A percentile compares a stretch with the other conserved stretches of the same genome.
Conservation (phyloP, 495 filamentous ascomycete genomes). For the Aspergillus sclerotioniger region DNA sequence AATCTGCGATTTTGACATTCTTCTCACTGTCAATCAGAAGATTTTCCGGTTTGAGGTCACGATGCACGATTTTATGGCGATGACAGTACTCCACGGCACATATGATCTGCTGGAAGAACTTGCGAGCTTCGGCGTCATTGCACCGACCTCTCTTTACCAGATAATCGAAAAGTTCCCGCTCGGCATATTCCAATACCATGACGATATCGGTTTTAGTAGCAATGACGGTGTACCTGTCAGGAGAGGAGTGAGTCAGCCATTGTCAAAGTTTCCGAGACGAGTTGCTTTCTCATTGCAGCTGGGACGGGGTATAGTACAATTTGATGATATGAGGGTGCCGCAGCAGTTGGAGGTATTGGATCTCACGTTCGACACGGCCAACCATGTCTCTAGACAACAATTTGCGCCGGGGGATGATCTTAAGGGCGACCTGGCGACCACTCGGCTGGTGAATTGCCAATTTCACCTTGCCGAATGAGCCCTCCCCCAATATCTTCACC, state of each 20-base stretch:
- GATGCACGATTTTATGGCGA: conserved; percentile 96
- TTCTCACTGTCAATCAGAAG: conserved; percentile 87
- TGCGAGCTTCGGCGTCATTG: conserved; percentile 81
- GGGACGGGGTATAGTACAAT: conserved; percentile 57
- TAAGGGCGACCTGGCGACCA: conserved; percentile 90
- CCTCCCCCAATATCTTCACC: conserved; percentile 88
- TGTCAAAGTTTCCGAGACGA: conserved; percentile 5
- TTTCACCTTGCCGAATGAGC: conserved; percentile 98
- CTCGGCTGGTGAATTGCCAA: conserved; percentile 87
- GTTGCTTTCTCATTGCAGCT: background rate
- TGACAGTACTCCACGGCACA: conserved; percentile 99
- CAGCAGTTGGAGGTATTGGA: conserved; percentile 93
- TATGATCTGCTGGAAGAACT: conserved; percentile 99
- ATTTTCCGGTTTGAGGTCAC: conserved; percentile 97
- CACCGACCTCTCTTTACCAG: conserved; percentile 89
- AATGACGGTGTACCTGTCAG: conserved; percentile 83
- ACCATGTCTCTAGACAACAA: conserved; percentile 95
- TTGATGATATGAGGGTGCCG: conserved; percentile 99
- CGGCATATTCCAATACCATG: conserved; percentile 98
- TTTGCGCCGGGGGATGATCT: conserved; percentile 95
- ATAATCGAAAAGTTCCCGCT: conserved; percentile 95
- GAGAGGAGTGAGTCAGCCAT: conserved; percentile 20
- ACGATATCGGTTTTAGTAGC: conserved; percentile 91
- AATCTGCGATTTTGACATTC: conserved; percentile 99
- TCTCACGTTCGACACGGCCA: conserved; percentile 93